Percentiles rank a stretch among this genome's conserved stretches.
Conservation (phyloP, 176 grass and related monocot species). For the Cenchrus purpureus region DNA sequence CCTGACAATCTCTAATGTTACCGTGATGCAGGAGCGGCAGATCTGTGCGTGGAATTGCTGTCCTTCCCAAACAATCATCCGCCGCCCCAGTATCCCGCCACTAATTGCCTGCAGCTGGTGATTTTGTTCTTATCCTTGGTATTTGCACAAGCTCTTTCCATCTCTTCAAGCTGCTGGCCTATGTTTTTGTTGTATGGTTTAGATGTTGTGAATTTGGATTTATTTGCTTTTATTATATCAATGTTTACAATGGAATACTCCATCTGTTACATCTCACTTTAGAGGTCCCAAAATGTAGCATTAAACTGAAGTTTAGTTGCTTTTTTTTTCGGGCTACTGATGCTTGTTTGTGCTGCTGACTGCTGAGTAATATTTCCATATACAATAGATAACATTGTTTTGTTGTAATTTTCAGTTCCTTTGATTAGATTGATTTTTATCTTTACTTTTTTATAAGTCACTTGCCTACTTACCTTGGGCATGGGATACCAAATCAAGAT, state of each 20-base stretch:
- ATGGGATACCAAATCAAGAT: background rate
- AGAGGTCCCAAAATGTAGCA: background rate
- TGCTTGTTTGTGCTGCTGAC: conserved; percentile 1
- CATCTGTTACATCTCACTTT: background rate
- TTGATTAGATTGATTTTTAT: background rate
- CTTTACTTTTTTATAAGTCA: background rate
- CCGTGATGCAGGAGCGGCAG: conserved; percentile 30
- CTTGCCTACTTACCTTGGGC: background rate
- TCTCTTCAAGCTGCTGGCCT: background rate
- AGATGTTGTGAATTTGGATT: background rate
- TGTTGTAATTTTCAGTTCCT: background rate
- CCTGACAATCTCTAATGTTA: conserved; percentile 31
- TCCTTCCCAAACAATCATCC: background rate
- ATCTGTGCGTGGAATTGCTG: background rate
- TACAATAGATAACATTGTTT: background rate
- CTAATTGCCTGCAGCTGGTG: conserved; percentile 14
- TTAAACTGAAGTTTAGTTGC: background rate
- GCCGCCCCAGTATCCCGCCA: background rate
- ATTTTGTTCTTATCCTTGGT: conserved; percentile 22
- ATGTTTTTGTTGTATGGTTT: conserved; percentile 12
- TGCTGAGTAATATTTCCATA: background rate
- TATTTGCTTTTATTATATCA: background rate
- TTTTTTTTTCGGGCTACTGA: background rate
- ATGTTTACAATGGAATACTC: background rate
- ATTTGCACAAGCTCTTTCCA: background rate